Percentiles rank a stretch among this genome's conserved stretches.
Conservation (phyloP, 805 yeast genomes). For the Komagataella pseudopastoris region DNA sequence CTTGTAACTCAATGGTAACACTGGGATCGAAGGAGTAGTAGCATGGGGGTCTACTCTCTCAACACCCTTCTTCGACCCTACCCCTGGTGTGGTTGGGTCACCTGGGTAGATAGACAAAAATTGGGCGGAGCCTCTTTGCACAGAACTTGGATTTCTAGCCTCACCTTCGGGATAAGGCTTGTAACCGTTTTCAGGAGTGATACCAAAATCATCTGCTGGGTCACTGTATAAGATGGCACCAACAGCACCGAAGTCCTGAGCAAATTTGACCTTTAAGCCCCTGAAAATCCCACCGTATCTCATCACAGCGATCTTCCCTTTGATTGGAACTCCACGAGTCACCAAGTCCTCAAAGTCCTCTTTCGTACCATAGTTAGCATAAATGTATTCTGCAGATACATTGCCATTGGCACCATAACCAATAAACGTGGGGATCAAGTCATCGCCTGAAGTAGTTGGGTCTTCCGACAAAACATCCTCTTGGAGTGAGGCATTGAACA, state of each 20-base stretch:
- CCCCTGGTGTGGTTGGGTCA: slow-evolving; percentile 70
- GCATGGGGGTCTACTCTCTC: slow-evolving; percentile 33
- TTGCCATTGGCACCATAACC: slow-evolving; percentile 70
- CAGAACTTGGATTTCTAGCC: slow-evolving; percentile 63
- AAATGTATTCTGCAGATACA: slow-evolving; percentile 51
- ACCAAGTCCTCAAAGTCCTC: slow-evolving; percentile 41
- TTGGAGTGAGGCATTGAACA: slow-evolving; percentile 38
- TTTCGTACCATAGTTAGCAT: slow-evolving; percentile 55
- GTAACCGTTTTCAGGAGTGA: slow-evolving; percentile 42
- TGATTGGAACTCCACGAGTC: slow-evolving; percentile 31
- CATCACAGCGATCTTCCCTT: slow-evolving; percentile 49
- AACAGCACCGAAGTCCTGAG: slow-evolving; percentile 55
- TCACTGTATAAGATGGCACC: slow-evolving; percentile 61
- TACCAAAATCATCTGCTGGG: slow-evolving; percentile 47
- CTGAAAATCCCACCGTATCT: slow-evolving; percentile 58
- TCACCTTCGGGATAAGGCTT: slow-evolving; percentile 63
- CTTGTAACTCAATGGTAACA: slow-evolving; percentile 50
- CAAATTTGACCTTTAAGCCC: slow-evolving; percentile 66
- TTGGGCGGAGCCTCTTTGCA: slow-evolving; percentile 67
- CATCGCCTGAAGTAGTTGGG: slow-evolving; percentile 29
- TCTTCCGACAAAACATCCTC: slow-evolving; percentile 37
- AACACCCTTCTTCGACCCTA: slow-evolving; percentile 37
- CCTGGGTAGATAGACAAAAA: slow-evolving; percentile 53
- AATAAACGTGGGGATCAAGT: slow-evolving; percentile 56
- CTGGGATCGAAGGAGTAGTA: slow-evolving; percentile 53